Base-by-base conservation (phyloP, 768 basidiomycete genomes). In the Macrolepiota albuminosa region DNA sequence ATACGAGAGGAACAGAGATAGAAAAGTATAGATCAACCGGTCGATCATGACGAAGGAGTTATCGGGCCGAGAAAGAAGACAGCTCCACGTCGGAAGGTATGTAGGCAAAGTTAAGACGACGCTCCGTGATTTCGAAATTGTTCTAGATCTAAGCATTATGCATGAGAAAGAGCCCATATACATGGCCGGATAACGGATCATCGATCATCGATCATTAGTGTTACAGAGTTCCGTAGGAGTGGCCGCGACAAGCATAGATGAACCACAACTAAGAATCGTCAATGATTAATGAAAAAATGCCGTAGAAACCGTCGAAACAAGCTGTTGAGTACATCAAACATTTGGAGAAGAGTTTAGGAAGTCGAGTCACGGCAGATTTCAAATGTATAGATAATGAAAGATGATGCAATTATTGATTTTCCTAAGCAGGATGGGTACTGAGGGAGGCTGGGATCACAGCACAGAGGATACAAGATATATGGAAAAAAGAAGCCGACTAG, bases 401-500 rank as follows among this genome's bases (percentile, higher is more conserved):
- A 57, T 37, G 6, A 48, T 37, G 36, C 21, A 43, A 57, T 57
- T 33, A 59, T 26, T 51, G 57, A 39, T 33, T 57, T 50, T 54
- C 37, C 56, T 34, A 33, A 43, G 31, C 56, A 54, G 54, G 39
- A 29, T 52, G 52, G 54, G 62, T 63, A 58, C 54, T 58, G 54
- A 52, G 57, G 55, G 46, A 55, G 49, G 45, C 43, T 58, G n/a
- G 26, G 37, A 57, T 31, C 56, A 57, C 57, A 59, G 43, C 48
- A 61, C 46, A 36, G 42, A 21, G 24, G 36, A 59, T 57, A 59
- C 53, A 50, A 57, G 54, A 63, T 47, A 52, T 31, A 34, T 33
- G 33, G 31, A 43, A 45, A 43, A 57, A 33, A 60, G 50, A 36
- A 18, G 42, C 36, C 34, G 56, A 63, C 65, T 64, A 70, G 56